Percentiles rank a stretch among this genome's conserved stretches.
phyloP scores from a whole-genome alignment of 257 asterid species.

The Solanum chilense region DNA sequence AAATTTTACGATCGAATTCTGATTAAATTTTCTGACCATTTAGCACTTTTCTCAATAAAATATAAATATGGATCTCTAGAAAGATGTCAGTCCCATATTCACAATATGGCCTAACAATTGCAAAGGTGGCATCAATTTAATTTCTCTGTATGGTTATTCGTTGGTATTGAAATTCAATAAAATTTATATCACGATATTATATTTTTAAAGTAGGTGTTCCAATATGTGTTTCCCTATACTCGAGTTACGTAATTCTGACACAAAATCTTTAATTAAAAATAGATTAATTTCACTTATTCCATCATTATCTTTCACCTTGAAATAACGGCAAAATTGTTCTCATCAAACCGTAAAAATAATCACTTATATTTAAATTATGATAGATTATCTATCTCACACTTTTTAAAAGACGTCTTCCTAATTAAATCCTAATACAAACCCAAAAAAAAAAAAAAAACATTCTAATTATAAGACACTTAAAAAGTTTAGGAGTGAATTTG shows the following conservation, averaged over 20 bases:
- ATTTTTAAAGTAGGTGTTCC: too few species aligned
- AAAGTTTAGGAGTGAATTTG: not conserved
- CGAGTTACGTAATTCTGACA: too few species aligned
- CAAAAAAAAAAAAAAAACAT: not conserved
- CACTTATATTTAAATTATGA: not conserved
- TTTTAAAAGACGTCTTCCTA: not conserved
- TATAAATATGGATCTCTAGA: not conserved
- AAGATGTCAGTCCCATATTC: not conserved
- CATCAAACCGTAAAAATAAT: not conserved
- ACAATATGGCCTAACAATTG: not conserved
- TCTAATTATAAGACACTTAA: not conserved
- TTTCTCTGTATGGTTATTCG: too few species aligned
- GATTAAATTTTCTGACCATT: accelerated
- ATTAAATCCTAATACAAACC: too few species aligned
- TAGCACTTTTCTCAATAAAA: not conserved
- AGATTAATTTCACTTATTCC: not conserved
- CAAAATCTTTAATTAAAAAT: too few species aligned
- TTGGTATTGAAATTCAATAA: too few species aligned
- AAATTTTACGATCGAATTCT: too few species aligned
- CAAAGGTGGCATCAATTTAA: not conserved
- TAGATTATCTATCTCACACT: not conserved
- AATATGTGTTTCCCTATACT: too few species aligned
- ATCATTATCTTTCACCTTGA: not conserved
- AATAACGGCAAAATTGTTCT: too few species aligned
- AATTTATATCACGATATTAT: too few species aligned